These are phyloP conservation scores for Globisporangium uncinulatum DNA, from an alignment of 352 stramenopile species.

Conservation along the genomic window DNA sequence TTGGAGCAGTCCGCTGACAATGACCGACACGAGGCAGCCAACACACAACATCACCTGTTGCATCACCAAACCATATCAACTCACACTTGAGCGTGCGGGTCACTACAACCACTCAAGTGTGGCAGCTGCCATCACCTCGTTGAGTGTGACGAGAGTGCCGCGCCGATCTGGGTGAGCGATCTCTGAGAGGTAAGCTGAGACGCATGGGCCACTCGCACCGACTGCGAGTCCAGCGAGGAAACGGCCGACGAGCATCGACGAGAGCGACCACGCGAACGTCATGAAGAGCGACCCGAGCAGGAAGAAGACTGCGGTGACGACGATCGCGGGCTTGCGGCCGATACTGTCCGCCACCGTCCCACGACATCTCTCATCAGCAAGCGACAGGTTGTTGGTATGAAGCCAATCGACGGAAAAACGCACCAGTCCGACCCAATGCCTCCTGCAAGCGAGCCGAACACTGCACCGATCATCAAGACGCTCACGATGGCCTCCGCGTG, in stretches of 20 bases:
- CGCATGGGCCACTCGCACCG: constrained; percentile 55
- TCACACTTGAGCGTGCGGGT: no score
- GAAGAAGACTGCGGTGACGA: constrained; percentile 57
- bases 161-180: constrained; percentile 50
- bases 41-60: constrained; percentile 63
- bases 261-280: constrained; percentile 48
- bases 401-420: neutral
- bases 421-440: constrained; percentile 53
- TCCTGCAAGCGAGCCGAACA: constrained; percentile 52
- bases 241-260: constrained; percentile 47
- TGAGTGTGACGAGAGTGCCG: constrained; percentile 53
- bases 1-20: constrained; percentile 39
- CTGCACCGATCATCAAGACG: constrained; percentile 60
- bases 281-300: constrained; percentile 56
- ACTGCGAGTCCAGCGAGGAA: constrained; percentile 63
- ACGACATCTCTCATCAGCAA: neutral
- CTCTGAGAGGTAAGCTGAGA: constrained; percentile 66
- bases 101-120: no score
- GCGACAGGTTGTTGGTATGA: neutral
- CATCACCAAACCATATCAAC: neutral
- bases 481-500: constrained; percentile 55
- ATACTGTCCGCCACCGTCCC: constrained; percentile 21
- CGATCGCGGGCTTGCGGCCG: constrained; percentile 55
- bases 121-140: constrained; percentile 25
- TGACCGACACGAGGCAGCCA: constrained; percentile 57